Conservation (phyloP, 2,329 filamentous ascomycete species). For the Colletotrichum sp. region DNA sequence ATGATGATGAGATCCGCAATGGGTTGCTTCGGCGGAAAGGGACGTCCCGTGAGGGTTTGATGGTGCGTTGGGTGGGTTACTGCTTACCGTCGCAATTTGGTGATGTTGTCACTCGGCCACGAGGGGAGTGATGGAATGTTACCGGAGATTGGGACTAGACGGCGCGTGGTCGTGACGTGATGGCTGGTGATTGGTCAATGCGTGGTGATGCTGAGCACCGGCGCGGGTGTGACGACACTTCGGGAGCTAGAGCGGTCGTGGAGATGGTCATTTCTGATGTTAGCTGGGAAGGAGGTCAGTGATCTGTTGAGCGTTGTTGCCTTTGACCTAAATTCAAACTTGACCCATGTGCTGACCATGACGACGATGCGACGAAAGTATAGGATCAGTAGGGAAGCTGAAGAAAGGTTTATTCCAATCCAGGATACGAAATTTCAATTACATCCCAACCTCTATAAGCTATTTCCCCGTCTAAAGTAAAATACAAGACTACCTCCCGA, state of each 20-base stretch:
- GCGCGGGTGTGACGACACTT: constrained; percentile 7
- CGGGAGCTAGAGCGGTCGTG: background rate
- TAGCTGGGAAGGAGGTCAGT: background rate
- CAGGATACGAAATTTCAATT: background rate
- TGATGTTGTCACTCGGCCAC: background rate
- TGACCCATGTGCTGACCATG: background rate
- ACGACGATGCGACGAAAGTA: background rate
- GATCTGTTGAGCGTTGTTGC: background rate
- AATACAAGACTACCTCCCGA: background rate
- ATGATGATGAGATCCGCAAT: background rate
- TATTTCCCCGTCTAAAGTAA: background rate
- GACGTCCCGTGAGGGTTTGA: background rate
- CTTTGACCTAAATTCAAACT: background rate
- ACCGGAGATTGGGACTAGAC: background rate
- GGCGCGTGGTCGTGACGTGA: background rate
- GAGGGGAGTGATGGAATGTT: background rate
- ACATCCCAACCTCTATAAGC: background rate
- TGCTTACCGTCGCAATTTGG: background rate
- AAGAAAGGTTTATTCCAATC: background rate
- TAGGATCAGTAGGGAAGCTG: too few species aligned
- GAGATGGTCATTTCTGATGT: background rate
- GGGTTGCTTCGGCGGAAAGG: background rate
- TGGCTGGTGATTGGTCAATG: constrained; percentile 5
- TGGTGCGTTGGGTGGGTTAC: background rate
- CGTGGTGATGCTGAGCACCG: background rate